Evolutionary conservation across 176 grass and related monocot genomes (phyloP), one percentile per base, ranked within the genome.

Genomic region (Oryza meridionalis): DNA sequence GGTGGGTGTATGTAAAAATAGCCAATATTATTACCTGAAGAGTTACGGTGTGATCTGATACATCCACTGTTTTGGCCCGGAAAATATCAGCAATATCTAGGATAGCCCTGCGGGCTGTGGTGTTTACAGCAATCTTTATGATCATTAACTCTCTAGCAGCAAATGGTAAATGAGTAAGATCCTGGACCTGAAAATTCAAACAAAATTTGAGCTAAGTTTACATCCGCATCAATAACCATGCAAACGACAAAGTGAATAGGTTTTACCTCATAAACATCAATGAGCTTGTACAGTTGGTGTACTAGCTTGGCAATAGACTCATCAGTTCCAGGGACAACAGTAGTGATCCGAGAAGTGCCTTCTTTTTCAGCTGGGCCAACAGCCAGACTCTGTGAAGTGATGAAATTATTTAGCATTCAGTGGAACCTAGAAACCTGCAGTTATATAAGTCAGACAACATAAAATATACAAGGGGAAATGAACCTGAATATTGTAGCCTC

Each of bases 401-500:
- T 40, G 47, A 74, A 79, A 79, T 6, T 62, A 10, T 65, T 90
- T 84, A 75, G 47, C 19, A 80, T 63, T 11, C n/a, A 42, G 15
- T 44, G 33, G 47, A 81, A 70, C 32, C 55, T 84, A 61, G 33
- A 62, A 79, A 21, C 19, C 21, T 86, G 11, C 63, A 65, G 66
- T 33, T 19, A 65, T 50, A 14, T 31, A 75, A 64, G n/a, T 19
- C 25, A 51, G 38, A 15, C 3, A 84, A 35, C 59, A 71, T 33
- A 58, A 69, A 43, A 81, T 69, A 70, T 19, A 46, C 26, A 65
- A 70, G 55, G 33, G 9, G 37, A 73, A 78, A 13, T 14, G 70
- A 90, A 99, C 93, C 93, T 98, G 91, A 89, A 99, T 99, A 90
- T 95, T 99, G 89, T 99, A 99, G 35, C 96, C 96, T 81, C 96